Percentiles rank a stretch among this genome's conserved stretches.
Evolutionary conservation across 306 rosid species (phyloP).

Genomic region (Datisca glomerata): DNA sequence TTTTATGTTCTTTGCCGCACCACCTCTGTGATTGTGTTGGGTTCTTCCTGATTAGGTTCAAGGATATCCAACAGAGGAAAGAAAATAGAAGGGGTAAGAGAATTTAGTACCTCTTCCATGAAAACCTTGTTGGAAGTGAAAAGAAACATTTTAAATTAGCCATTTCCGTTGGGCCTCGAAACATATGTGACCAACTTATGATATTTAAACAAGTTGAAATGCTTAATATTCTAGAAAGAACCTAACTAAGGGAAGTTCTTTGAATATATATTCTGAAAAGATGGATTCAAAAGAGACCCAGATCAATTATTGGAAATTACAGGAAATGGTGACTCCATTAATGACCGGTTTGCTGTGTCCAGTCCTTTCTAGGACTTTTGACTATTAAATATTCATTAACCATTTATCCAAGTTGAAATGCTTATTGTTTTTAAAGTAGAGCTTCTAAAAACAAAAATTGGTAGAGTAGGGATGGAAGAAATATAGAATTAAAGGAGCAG

Average conservation of each 20-base stretch:
- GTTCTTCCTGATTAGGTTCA: too few species aligned
- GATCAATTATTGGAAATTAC: too few species aligned
- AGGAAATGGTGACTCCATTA: too few species aligned
- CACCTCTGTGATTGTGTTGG: too few species aligned
- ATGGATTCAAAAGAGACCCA: neutral
- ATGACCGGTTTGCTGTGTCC: too few species aligned
- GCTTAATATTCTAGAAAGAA: slow-evolving; percentile 38
- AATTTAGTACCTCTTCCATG: slow-evolving; percentile 56
- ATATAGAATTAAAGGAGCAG: neutral
- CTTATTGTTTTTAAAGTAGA: too few species aligned
- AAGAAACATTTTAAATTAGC: slow-evolving; percentile 40
- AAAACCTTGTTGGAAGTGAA: slow-evolving; percentile 66
- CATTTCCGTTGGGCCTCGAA: slow-evolving; percentile 46
- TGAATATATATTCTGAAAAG: too few species aligned
- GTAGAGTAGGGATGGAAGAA: neutral
- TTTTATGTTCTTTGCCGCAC: too few species aligned
- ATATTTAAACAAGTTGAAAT: slow-evolving; percentile 34
- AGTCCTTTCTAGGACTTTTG: too few species aligned
- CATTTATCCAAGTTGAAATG: too few species aligned
- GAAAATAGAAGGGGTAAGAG: slow-evolving; percentile 2
- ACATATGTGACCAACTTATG: slow-evolving; percentile 35
- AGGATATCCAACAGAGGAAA: slow-evolving; percentile 3
- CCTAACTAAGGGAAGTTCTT: too few species aligned
- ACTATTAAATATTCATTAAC: too few species aligned
- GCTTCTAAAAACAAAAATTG: neutral